Percentiles rank a stretch among this genome's conserved stretches.
Conservation (phyloP, 2,329 filamentous ascomycete species). For the Cordyceps farinosa region DNA sequence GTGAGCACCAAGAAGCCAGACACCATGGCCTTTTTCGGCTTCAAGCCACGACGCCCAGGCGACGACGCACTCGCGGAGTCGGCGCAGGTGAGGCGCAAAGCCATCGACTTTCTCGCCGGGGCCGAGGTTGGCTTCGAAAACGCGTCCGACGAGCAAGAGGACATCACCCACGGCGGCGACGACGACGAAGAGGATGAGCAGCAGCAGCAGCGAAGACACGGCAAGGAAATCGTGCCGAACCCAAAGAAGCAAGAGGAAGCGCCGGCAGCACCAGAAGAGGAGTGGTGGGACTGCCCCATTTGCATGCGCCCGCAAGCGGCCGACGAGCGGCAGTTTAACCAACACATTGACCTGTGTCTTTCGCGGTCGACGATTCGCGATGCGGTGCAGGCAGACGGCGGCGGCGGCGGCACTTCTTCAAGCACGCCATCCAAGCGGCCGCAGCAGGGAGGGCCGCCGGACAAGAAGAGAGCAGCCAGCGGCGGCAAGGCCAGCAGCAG, state of each 20-base stretch:
- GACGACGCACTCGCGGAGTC: background rate
- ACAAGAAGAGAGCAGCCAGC: slow-evolving; percentile 37
- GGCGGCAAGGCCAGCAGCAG: slow-evolving; percentile 25
- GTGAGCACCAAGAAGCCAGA: slow-evolving; percentile 80
- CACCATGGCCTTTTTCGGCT: slow-evolving; percentile 74
- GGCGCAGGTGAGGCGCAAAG: slow-evolving; percentile 5
- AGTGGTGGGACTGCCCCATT: slow-evolving; percentile 83
- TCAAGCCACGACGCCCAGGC: slow-evolving; percentile 37
- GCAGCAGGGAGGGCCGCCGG: slow-evolving; percentile 19
- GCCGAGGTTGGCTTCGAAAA: slow-evolving; percentile 8
- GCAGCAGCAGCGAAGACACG: slow-evolving; percentile 45
- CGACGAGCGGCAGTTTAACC: slow-evolving; percentile 76
- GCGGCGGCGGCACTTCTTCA: background rate
- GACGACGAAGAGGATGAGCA: background rate
- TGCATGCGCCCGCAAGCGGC: slow-evolving; percentile 73
- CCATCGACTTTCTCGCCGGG: slow-evolving; percentile 15
- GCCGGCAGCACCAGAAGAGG: slow-evolving; percentile 33
- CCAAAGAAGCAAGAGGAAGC: slow-evolving; percentile 31
- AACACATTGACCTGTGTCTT: slow-evolving; percentile 88
- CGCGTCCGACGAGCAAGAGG: background rate
- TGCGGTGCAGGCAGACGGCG: slow-evolving; percentile 58
- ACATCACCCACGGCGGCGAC: background rate
- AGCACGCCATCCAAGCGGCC: background rate
- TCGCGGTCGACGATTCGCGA: slow-evolving; percentile 84
- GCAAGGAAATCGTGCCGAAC: slow-evolving; percentile 50